Conservation (phyloP, 192 early-diverging fungal genomes). For the Podila epicladia region DNA sequence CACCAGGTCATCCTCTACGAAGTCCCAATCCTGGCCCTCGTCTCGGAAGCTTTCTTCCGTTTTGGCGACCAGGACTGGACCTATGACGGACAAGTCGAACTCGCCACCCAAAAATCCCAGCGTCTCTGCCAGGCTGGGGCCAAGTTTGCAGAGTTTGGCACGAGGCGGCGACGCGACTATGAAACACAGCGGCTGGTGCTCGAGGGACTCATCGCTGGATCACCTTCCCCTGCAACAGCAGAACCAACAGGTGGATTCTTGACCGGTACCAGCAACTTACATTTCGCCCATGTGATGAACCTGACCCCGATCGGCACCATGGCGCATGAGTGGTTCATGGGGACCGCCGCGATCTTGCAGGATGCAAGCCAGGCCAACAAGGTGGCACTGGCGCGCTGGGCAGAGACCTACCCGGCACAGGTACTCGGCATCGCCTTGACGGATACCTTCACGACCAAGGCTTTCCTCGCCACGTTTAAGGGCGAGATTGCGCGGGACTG, state of each 20-base stretch:
- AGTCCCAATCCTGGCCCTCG: constrained; percentile 72
- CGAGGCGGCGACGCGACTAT: constrained; percentile 73
- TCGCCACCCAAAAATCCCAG: constrained; percentile 58
- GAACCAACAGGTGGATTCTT: constrained; percentile 52
- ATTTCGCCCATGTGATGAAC: constrained; percentile 65
- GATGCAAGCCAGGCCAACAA: constrained; percentile 68
- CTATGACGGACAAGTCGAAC: constrained; percentile 67
- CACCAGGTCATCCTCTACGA: constrained; percentile 80
- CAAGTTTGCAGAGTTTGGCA: constrained; percentile 84
- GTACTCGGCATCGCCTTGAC: constrained; percentile 73
- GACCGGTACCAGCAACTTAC: constrained; percentile 78
- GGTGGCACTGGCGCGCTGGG: constrained; percentile 69
- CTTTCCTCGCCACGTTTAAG: constrained; percentile 73
- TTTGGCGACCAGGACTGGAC: constrained; percentile 77
- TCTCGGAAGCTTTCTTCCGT: constrained; percentile 76
- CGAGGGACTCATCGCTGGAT: constrained; percentile 49
- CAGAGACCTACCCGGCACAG: constrained; percentile 59
- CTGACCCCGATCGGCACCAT: constrained; percentile 57
- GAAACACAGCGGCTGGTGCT: constrained; percentile 73
- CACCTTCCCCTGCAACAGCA: neutral
- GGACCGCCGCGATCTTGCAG: constrained; percentile 68
- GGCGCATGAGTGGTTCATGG: constrained; percentile 87
- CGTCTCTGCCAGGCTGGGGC: constrained; percentile 64
- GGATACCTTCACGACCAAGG: constrained; percentile 75
- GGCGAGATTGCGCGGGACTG: constrained; percentile 58